Evolutionary conservation across 2,329 filamentous ascomycete genomes (phyloP).

Genomic region (Hypoxylon sp.): DNA sequence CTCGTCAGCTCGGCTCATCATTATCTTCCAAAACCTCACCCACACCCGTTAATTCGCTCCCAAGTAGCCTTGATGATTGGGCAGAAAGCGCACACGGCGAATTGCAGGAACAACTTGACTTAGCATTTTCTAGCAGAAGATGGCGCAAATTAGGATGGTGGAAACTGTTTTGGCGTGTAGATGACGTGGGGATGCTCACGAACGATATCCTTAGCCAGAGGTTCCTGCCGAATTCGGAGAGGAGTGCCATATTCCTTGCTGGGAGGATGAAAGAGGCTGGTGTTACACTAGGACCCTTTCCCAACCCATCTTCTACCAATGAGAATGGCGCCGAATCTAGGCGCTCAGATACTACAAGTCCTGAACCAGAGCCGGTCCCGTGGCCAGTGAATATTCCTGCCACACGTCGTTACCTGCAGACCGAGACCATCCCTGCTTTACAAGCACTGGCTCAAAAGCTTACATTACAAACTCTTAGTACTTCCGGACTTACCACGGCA

Average conservation of each 20-base stretch:
- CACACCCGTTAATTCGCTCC: conserved; percentile 65
- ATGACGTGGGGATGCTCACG: conserved; percentile 89
- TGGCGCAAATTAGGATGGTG: conserved; percentile 92
- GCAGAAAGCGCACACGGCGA: conserved; percentile 86
- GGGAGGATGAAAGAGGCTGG: conserved; percentile 76
- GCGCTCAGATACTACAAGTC: conserved; percentile 14
- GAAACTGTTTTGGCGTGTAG: conserved; percentile 95
- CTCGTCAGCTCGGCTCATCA: conserved; percentile 55
- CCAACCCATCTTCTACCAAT: conserved; percentile 38
- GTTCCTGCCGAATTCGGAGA: conserved; percentile 85
- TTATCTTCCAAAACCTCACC: conserved; percentile 54
- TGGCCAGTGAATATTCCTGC: conserved; percentile 84
- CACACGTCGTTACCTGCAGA: conserved; percentile 75
- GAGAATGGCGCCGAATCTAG: conserved; percentile 20
- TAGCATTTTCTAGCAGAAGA: conserved; percentile 79
- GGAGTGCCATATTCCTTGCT: conserved; percentile 84
- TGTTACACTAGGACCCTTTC: conserved; percentile 42
- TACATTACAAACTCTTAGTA: conserved; percentile 81
- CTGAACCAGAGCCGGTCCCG: conserved; percentile 42
- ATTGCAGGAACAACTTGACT: conserved; percentile 82
- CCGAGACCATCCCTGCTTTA: conserved; percentile 77
- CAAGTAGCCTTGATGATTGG: conserved; percentile 76
- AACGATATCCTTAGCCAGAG: conserved; percentile 81
- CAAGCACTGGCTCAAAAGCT: conserved; percentile 81
- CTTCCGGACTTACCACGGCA: conserved; percentile 73